Conservation (phyloP, 2,329 filamentous ascomycete genomes). For the Aspergillus neoniger region DNA sequence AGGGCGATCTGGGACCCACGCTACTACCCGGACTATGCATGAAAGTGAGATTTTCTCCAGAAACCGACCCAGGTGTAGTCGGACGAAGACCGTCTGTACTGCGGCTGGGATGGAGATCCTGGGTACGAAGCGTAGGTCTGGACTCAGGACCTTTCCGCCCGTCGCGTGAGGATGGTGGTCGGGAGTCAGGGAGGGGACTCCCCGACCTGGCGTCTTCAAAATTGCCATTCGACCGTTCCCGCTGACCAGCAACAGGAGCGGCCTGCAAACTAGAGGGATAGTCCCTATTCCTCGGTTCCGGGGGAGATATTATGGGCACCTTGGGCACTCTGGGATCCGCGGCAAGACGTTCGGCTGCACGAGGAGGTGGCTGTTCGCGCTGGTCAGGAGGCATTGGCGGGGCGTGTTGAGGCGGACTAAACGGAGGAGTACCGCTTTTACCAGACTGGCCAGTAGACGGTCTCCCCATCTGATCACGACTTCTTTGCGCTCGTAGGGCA, state of each 20-base stretch:
- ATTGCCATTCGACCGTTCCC: slow-evolving; percentile 18
- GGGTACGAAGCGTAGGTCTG: slow-evolving; percentile 23
- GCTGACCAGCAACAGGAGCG: slow-evolving; percentile 12
- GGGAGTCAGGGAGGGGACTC: slow-evolving; percentile 25
- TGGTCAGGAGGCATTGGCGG: slow-evolving; percentile 26
- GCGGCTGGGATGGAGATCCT: slow-evolving; percentile 23
- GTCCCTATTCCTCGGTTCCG: slow-evolving; percentile 30
- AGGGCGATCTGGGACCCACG: slow-evolving; percentile 31
- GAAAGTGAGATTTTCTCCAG: slow-evolving; percentile 24
- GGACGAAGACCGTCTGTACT: slow-evolving; percentile 33
- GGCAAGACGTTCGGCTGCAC: slow-evolving; percentile 26
- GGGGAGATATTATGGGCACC: slow-evolving; percentile 15
- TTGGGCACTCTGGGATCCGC: slow-evolving; percentile 21
- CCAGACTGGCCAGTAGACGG: slow-evolving; percentile 39
- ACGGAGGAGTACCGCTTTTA: slow-evolving; percentile 36
- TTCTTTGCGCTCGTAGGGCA: slow-evolving; percentile 37
- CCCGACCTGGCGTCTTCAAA: slow-evolving; percentile 22
- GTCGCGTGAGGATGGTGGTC: slow-evolving; percentile 33
- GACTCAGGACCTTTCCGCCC: slow-evolving; percentile 25
- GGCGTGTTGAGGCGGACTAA: slow-evolving; percentile 28
- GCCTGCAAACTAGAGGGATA: slow-evolving; percentile 18
- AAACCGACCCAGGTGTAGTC: slow-evolving; percentile 31
- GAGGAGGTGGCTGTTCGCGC: slow-evolving; percentile 29
- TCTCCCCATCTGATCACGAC: slow-evolving; percentile 44
- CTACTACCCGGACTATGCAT: slow-evolving; percentile 27